Base-by-base conservation (phyloP, 139 green algal species). In the Dunaliella primolecta region DNA sequence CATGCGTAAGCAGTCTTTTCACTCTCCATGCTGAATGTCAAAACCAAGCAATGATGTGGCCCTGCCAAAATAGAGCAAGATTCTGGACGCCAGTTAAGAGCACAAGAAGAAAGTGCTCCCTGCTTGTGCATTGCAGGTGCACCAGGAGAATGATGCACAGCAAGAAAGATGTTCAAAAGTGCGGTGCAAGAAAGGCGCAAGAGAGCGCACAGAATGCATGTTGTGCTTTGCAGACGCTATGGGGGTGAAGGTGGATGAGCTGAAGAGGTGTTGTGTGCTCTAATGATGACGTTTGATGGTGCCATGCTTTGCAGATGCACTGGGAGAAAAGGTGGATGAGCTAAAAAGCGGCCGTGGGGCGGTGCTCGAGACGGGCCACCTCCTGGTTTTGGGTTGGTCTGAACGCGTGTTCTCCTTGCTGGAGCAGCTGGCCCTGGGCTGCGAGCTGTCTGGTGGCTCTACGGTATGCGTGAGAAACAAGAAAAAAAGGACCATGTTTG, bases 311-410 rank as follows among this genome's bases (percentile, higher is more conserved):
- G n/a, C 75, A 80, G 75, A 80, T 80, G 75, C 75, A 27, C 27
- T 80, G 29, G 75, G n/a, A 23, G n/a, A 36, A n/a, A 80, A 80
- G 30, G 75, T 80, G 75, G 75, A 80, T 36, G 75, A 80, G 75
- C 32, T 80, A n/a, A 32, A 33, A n/a, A 32, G 75, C 30, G 75
- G 75, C 2, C 29, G 75, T 11, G 32, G n/a, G 27, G n/a, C 75
- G 2, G 75, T 80, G 75, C n/a, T 80, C 11, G 75, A 80, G 30
- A 37, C n/a, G 1, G 30, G 30, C n/a, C 75, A 80, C 30, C 32
- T 33, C 29, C 75, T 80, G 29, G 30, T 80, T 11, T 30, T 80
- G 27, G 75, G 75, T 2, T 80, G 75, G 75, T n/a, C 2, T 27
- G n/a, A 80, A 11, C 36, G 36, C 11, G 33, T 80, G 11, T 80